Conservation (phyloP, 2,329 filamentous ascomycete genomes). For the Penicillium sp. region DNA sequence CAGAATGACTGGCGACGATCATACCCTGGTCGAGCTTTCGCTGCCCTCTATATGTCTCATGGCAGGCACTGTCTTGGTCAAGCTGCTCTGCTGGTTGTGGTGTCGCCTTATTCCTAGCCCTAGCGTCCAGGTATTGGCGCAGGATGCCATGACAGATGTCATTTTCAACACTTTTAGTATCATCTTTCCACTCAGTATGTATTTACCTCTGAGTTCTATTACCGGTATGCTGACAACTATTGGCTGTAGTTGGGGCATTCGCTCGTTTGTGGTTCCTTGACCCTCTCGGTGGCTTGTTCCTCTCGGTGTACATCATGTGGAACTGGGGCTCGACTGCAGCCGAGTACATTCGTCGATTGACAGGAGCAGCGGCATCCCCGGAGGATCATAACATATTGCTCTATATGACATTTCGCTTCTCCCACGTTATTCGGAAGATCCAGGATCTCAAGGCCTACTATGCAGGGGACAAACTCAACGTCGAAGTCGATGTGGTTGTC, state of each 20-base stretch:
- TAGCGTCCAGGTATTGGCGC: conserved; percentile 72
- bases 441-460: conserved; percentile 59
- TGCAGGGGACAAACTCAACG: conserved; percentile 57
- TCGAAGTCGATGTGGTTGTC: conserved; percentile 60
- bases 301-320: conserved; percentile 57
- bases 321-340: conserved; percentile 59
- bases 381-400: conserved; percentile 70
- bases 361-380: conserved; percentile 57
- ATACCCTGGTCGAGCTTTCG: conserved; percentile 66
- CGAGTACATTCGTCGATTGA: conserved; percentile 58
- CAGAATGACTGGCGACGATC: conserved; percentile 54
- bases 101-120: conserved; percentile 81
- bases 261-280: conserved; percentile 55
- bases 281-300: conserved; percentile 56
- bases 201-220: background rate
- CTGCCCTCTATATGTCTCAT: conserved; percentile 72
- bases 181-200: conserved; percentile 65
- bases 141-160: conserved; percentile 68
- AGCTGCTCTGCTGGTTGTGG: conserved; percentile 79
- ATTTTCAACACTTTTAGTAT: conserved; percentile 89
- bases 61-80: conserved; percentile 73
- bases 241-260: conserved; percentile 31
- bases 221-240: background rate
- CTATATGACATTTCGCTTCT: conserved; percentile 91
- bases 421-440: conserved; percentile 70